These are phyloP conservation scores for Millerozyma miso DNA, from an alignment of 805 yeast species.

Conservation along the genomic window DNA sequence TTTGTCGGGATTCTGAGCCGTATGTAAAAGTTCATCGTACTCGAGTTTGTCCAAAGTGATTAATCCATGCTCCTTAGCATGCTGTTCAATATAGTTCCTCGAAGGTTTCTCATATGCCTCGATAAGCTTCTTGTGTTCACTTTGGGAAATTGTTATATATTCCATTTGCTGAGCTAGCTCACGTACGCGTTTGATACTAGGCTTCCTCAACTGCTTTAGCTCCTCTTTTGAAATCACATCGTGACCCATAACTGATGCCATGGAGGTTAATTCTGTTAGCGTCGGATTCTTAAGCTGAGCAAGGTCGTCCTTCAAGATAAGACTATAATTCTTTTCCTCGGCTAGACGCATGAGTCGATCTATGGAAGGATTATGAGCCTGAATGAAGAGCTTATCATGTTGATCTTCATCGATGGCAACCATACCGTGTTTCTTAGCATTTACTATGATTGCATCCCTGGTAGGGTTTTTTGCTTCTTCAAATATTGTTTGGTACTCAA, in stretches of 20 bases:
- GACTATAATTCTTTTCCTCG: constrained; percentile 24
- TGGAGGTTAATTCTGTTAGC: not conserved
- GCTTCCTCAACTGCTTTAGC: constrained; percentile 9
- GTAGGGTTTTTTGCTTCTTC: constrained; percentile 12
- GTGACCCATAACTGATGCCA: not conserved
- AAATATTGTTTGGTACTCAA: constrained; percentile 16
- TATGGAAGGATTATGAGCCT: constrained; percentile 14
- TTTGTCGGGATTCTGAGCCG: constrained; percentile 3
- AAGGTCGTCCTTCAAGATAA: constrained; percentile 23
- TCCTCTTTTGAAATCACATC: not conserved
- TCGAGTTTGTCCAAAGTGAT: constrained; percentile 15
- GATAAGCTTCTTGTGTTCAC: constrained; percentile 6
- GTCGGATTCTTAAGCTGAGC: constrained; percentile 12
- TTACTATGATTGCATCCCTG: constrained; percentile 16
- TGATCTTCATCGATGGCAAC: constrained; percentile 7
- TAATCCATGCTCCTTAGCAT: constrained; percentile 10
- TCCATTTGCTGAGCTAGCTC: not conserved
- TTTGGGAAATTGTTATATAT: constrained; percentile 1
- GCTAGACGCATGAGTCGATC: constrained; percentile 18
- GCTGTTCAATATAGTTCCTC: constrained; percentile 13
- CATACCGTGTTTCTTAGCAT: constrained; percentile 9
- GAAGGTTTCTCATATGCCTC: constrained; percentile 30
- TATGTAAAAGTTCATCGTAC: constrained; percentile 8
- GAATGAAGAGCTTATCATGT: constrained; percentile 9
- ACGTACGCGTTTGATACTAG: constrained; percentile 1